A percentile compares a stretch with the other conserved stretches of the same genome.
phyloP scores from a whole-genome alignment of 257 asterid genomes.

The Haberlea rhodopensis region DNA sequence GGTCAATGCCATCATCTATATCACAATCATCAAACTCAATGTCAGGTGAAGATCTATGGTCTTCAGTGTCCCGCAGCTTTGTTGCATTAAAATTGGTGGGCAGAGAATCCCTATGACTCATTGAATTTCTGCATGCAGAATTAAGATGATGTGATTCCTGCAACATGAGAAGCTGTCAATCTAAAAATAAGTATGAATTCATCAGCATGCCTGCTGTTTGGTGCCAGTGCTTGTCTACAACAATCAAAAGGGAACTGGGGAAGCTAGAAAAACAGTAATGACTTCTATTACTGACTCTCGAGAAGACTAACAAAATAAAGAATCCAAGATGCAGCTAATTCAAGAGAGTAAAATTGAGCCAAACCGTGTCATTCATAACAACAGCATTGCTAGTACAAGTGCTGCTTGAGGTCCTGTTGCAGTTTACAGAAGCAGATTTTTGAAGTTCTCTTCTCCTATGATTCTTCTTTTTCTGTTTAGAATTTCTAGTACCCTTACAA shows the following conservation, averaged over 20 bases:
- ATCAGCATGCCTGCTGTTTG: slow-evolving; percentile 16
- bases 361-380: slow-evolving; percentile 50
- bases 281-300: slow-evolving; percentile 6
- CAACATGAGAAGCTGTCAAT: slow-evolving; percentile 30
- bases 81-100: slow-evolving; percentile 40
- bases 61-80: slow-evolving; percentile 49
- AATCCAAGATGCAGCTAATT: slow-evolving; percentile 21
- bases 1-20: slow-evolving; percentile 83
- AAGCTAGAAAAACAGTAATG: slow-evolving; percentile 9
- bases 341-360: slow-evolving; percentile 24
- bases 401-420: slow-evolving; percentile 45
- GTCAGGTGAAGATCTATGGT: slow-evolving; percentile 52
- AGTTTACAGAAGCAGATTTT: slow-evolving; percentile 45
- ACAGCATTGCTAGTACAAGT: slow-evolving; percentile 44
- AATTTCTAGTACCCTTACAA: slow-evolving; percentile 55
- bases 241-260: slow-evolving; percentile 12
- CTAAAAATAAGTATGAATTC: slow-evolving; percentile 22
- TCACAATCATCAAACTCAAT: slow-evolving; percentile 71
- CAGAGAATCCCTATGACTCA: slow-evolving; percentile 35
- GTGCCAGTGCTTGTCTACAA: slow-evolving; percentile 10
- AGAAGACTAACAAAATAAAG: slow-evolving; percentile 11
- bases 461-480: slow-evolving; percentile 78
- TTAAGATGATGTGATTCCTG: slow-evolving; percentile 49
- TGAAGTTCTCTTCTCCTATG: slow-evolving; percentile 81
- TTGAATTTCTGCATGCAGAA: slow-evolving; percentile 36